These are phyloP conservation scores for Gaultheria prostrata DNA, from an alignment of 148 eudicot genomes.

Conservation along the genomic window DNA sequence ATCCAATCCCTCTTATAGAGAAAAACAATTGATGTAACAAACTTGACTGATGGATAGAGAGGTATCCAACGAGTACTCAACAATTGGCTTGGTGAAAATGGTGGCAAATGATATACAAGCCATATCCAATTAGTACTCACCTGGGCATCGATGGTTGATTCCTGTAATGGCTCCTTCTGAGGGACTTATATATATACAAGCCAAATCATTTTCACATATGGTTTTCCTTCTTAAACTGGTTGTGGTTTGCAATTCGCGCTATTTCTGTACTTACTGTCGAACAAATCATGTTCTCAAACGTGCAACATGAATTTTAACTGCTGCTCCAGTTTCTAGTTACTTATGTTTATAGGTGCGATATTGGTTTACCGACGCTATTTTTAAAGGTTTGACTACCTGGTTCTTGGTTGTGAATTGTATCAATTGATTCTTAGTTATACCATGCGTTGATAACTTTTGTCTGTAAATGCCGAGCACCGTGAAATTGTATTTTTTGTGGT, in stretches of 20 bases:
- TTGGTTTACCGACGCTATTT: constrained; percentile 11
- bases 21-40: too few relatives aligned
- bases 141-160: too few relatives aligned
- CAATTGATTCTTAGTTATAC: constrained; percentile 10
- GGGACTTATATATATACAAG: too few relatives aligned
- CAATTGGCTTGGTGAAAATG: neutral
- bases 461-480: constrained; percentile 13
- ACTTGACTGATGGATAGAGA: constrained; percentile 7
- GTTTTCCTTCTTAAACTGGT: neutral
- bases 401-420: constrained; percentile 10
- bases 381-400: neutral
- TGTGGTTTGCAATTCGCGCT: neutral
- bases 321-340: neutral
- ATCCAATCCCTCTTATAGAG: too few relatives aligned
- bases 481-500: constrained; percentile 11
- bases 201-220: neutral
- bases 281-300: neutral
- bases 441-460: constrained; percentile 1
- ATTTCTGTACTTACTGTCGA: neutral
- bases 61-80: neutral
- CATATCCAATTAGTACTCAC: too few relatives aligned
- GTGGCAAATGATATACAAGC: neutral
- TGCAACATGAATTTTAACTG: neutral
- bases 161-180: too few relatives aligned
- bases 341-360: neutral